Evolutionary conservation across 805 yeast genomes (phyloP).

Genomic region (Candida dendrica): DNA sequence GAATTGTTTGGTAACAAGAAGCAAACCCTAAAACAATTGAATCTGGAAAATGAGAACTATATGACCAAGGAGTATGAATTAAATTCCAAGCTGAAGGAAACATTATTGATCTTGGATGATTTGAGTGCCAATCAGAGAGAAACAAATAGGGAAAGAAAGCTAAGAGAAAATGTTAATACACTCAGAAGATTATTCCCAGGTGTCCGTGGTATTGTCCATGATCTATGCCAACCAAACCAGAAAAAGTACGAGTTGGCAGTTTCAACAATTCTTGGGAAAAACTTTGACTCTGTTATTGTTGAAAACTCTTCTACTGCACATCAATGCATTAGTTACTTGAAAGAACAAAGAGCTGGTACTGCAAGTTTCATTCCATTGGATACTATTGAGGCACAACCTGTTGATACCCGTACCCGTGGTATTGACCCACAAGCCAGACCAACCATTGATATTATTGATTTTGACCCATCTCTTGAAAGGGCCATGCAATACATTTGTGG

Average conservation of each 20-base stretch:
- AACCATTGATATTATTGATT: slow-evolving; percentile 66
- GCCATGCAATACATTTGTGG: slow-evolving; percentile 81
- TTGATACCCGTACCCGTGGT: slow-evolving; percentile 47
- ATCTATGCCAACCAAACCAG: slow-evolving; percentile 70
- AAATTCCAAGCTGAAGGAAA: slow-evolving; percentile 56
- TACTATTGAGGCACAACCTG: slow-evolving; percentile 51
- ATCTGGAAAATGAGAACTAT: slow-evolving; percentile 32
- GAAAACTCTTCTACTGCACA: slow-evolving; percentile 63
- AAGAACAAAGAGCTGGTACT: slow-evolving; percentile 78
- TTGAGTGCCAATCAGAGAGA: slow-evolving; percentile 73
- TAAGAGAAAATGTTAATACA: slow-evolving; percentile 66
- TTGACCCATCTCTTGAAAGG: slow-evolving; percentile 57
- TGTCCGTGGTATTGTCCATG: slow-evolving; percentile 74
- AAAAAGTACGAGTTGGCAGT: slow-evolving; percentile 68
- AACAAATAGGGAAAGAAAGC: slow-evolving; percentile 55
- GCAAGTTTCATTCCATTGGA: slow-evolving; percentile 88
- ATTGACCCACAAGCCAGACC: slow-evolving; percentile 52
- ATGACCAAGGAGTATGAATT: slow-evolving; percentile 47
- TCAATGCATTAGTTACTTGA: slow-evolving; percentile 70
- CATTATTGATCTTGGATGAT: slow-evolving; percentile 58
- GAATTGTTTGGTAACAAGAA: slow-evolving; percentile 32
- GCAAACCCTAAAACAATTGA: slow-evolving; percentile 29
- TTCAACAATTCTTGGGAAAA: slow-evolving; percentile 68
- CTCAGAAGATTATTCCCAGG: slow-evolving; percentile 76
- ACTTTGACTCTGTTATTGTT: slow-evolving; percentile 79